Conservation (phyloP, 257 asterid species). For the Vinca minor region DNA sequence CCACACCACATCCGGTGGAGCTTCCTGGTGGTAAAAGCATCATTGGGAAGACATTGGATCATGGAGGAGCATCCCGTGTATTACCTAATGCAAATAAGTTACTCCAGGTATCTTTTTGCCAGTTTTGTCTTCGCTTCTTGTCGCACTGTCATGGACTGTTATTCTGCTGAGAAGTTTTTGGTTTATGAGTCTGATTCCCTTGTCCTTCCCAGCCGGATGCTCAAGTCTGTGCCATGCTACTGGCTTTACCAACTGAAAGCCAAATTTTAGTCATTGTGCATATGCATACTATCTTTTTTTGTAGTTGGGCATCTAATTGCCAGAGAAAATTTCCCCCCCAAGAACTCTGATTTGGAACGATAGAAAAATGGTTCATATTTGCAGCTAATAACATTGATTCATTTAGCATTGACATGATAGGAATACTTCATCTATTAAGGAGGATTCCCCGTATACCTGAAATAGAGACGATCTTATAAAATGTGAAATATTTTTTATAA, state of each 20-base stretch:
- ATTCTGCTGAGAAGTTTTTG: background rate
- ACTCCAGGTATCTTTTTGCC: constrained; percentile 26
- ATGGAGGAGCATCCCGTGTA: constrained; percentile 47
- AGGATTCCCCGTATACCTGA: background rate
- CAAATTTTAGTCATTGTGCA: too few species aligned
- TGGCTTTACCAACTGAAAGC: too few species aligned
- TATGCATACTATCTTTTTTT: too few species aligned
- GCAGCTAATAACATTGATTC: background rate
- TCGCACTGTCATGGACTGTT: background rate
- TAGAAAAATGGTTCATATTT: too few species aligned
- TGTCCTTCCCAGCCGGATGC: too few species aligned
- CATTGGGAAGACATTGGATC: constrained; percentile 51
- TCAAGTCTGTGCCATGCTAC: too few species aligned
- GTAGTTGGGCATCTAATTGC: too few species aligned
- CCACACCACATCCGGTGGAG: constrained; percentile 39
- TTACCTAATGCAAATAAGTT: constrained; percentile 44
- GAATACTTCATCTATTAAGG: background rate
- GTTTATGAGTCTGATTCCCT: too few species aligned
- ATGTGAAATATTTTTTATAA: background rate
- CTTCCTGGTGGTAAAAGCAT: constrained; percentile 43
- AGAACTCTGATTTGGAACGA: too few species aligned
- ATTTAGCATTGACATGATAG: background rate
- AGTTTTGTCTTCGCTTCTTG: background rate
- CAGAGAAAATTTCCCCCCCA: too few species aligned
- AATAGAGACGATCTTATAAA: background rate